A percentile compares a stretch with the other conserved stretches of the same genome.
Conservation (phyloP, 768 basidiomycete genomes). For the Tubosaeta sp. region DNA sequence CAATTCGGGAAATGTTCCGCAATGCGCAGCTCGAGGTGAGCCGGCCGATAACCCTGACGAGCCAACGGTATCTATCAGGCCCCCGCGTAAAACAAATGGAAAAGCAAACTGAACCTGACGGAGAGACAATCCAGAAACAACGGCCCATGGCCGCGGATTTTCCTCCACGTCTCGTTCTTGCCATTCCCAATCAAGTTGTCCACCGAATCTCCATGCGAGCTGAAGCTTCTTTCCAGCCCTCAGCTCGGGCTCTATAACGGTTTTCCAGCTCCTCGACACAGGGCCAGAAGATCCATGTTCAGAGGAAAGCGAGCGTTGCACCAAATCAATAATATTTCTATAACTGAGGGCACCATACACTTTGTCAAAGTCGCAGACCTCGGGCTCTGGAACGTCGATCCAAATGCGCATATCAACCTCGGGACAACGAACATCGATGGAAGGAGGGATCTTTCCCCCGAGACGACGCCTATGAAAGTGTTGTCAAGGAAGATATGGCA, state of each 20-base stretch:
- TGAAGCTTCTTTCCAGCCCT: conserved; percentile 55
- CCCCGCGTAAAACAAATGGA: conserved; percentile 2
- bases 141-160: conserved; percentile 59
- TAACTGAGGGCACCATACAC: conserved; percentile 52
- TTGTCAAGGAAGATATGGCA: background rate
- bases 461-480: conserved; percentile 53
- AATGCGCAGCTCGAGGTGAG: conserved; percentile 69
- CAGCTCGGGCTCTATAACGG: conserved; percentile 51
- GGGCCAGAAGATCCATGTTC: conserved; percentile 25
- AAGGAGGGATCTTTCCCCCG: conserved; percentile 65
- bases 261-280: conserved; percentile 50
- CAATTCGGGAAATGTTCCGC: conserved; percentile 61
- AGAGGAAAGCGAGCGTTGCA: conserved; percentile 49
- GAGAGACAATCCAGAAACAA: conserved; percentile 72
- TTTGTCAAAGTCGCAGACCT: conserved; percentile 34
- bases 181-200: conserved; percentile 85
- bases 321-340: conserved; percentile 58
- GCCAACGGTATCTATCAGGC: conserved; percentile 7
- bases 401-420: conserved; percentile 60
- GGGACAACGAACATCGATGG: conserved; percentile 70
- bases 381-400: conserved; percentile 59
- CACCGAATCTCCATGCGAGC: conserved; percentile 74
- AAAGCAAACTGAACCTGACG: conserved; percentile 48
- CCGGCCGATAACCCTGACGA: conserved; percentile 35
- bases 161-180: conserved; percentile 63